Conservation (phyloP, 345 rosid genomes). For the Tarenaya hassleriana region DNA sequence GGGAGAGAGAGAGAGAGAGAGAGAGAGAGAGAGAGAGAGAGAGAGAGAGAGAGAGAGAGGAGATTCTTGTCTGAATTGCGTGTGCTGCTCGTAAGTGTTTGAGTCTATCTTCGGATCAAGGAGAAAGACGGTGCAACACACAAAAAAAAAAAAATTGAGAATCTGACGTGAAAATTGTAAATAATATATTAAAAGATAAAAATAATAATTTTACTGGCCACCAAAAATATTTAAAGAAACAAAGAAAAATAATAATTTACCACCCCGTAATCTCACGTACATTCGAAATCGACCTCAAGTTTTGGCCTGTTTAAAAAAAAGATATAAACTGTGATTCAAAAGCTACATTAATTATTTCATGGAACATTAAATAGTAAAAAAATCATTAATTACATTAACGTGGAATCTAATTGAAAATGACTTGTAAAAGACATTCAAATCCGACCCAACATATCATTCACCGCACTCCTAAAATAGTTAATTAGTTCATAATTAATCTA, state of each 20-base stretch:
- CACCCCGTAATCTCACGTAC: not conserved
- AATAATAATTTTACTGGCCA: too few species aligned
- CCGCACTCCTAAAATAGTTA: too few species aligned
- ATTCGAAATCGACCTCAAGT: not conserved
- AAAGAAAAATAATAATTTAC: not conserved
- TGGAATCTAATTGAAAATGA: constrained; percentile 27
- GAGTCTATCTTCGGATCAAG: too few species aligned
- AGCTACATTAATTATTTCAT: constrained; percentile 12
- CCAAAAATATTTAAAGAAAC: too few species aligned
- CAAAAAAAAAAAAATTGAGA: constrained; percentile 1
- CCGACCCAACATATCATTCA: too few species aligned
- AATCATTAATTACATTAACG: constrained; percentile 11
- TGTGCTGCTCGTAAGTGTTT: too few species aligned
- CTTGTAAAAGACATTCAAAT: constrained; percentile 10
- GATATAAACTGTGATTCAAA: not conserved
- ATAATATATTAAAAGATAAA: not conserved
- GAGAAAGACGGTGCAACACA: not conserved
- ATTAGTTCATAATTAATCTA: too few species aligned
- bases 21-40: constrained; percentile 9
- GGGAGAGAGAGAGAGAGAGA: constrained; percentile 21
- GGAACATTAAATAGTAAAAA: constrained; percentile 15
- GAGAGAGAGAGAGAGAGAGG: constrained; percentile 3
- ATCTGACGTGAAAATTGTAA: constrained; percentile 3
- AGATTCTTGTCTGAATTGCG: constrained; percentile 16
- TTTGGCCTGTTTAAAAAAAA: not conserved